A percentile compares a stretch with the other conserved stretches of the same genome.
These are phyloP conservation scores for Termitomyces sp. DNA, from an alignment of 768 basidiomycete species.

Conservation along the genomic window DNA sequence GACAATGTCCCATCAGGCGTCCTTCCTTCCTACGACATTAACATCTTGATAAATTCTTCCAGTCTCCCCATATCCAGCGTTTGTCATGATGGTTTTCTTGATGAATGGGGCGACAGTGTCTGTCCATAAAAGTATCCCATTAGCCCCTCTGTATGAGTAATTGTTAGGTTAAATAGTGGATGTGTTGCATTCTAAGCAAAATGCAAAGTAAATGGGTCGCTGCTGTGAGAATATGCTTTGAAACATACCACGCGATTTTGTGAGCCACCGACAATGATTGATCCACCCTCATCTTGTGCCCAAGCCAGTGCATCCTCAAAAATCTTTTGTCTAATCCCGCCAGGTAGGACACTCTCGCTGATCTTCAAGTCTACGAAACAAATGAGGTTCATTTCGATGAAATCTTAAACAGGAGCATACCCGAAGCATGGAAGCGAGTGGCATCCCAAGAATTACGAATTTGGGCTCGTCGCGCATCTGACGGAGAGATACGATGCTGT, in stretches of 20 bases:
- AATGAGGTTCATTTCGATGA: slow-evolving; percentile 3
- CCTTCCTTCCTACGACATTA: background rate
- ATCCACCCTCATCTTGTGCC: slow-evolving; percentile 62
- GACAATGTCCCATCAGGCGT: background rate
- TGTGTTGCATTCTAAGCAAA: slow-evolving; percentile 71
- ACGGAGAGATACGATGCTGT: slow-evolving; percentile 71
- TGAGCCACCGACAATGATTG: slow-evolving; percentile 54
- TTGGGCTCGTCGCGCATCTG: slow-evolving; percentile 30
- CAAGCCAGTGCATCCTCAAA: slow-evolving; percentile 61
- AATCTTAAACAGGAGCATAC: slow-evolving; percentile 2
- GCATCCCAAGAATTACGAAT: slow-evolving; percentile 37
- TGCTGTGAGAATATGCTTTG: background rate
- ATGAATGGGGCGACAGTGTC: slow-evolving; percentile 33
- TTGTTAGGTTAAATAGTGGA: slow-evolving; percentile 73
- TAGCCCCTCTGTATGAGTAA: slow-evolving; percentile 61
- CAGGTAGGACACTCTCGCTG: slow-evolving; percentile 28
- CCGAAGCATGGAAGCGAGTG: background rate
- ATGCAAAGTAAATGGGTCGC: background rate
- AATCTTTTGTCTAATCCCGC: slow-evolving; percentile 27
- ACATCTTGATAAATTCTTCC: background rate
- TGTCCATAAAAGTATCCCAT: slow-evolving; percentile 77
- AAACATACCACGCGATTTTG: slow-evolving; percentile 59
- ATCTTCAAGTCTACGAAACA: slow-evolving; percentile 25
- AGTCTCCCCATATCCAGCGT: background rate
- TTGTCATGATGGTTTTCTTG: background rate